A percentile compares a stretch with the other conserved stretches of the same genome.
Conservation (phyloP, 768 basidiomycete genomes). For the Pholiota microspora region DNA sequence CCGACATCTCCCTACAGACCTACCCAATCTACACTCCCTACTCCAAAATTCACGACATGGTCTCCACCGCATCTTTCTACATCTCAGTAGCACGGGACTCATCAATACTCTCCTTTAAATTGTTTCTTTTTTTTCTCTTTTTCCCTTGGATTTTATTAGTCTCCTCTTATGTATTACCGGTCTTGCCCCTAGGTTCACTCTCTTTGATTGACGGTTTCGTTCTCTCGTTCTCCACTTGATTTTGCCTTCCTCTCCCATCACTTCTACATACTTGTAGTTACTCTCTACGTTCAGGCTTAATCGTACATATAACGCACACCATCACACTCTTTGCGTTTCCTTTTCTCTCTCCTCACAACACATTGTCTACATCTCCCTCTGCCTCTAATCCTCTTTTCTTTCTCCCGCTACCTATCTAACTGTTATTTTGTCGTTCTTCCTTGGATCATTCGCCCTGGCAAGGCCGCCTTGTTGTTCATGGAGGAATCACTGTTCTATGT, state of each 20-base stretch:
- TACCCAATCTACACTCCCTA: constrained; percentile 6
- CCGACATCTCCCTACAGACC: not conserved
- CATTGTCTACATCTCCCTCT: constrained; percentile 1
- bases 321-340: constrained; percentile 17
- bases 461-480: constrained; percentile 27
- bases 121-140: constrained; percentile 2
- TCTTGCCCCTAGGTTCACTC: constrained; percentile 17
- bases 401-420: constrained; percentile 27
- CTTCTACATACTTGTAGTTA: constrained; percentile 12
- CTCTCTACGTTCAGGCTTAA: constrained; percentile 20
- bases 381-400: constrained; percentile 6
- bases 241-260: constrained; percentile 11
- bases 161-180: constrained; percentile 21
- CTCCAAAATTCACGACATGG: constrained; percentile 8
- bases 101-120: constrained; percentile 3
- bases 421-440: constrained; percentile 31
- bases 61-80: constrained; percentile 16
- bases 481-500: constrained; percentile 36
- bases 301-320: constrained; percentile 13
- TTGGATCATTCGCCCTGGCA: constrained; percentile 31
- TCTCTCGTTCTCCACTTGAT: constrained; percentile 11
- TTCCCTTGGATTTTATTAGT: constrained; percentile 11
- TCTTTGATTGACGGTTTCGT: constrained; percentile 9
- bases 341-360: constrained; percentile 1
- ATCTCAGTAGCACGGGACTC: constrained; percentile 11